A percentile compares a stretch with the other conserved stretches of the same genome.
phyloP scores from a whole-genome alignment of 73 alveolate species.

The Paramecium bursaria region DNA sequence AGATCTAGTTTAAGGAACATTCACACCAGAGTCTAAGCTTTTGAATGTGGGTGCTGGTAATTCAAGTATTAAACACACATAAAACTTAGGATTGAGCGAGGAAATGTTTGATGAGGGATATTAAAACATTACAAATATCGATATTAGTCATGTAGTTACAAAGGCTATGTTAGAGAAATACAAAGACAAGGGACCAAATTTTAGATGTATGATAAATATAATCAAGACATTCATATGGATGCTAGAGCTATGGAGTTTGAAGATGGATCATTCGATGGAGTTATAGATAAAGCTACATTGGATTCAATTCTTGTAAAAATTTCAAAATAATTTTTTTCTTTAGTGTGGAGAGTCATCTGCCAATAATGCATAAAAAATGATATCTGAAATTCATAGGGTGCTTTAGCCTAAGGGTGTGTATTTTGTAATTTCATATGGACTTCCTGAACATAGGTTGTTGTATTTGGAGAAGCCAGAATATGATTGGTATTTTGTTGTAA shows the following conservation, averaged over 20 bases:
- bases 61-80: constrained; percentile 73
- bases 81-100: constrained; percentile 88
- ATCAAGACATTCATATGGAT: constrained; percentile 84
- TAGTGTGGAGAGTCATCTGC: constrained; percentile 96
- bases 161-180: constrained; percentile 93
- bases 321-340: background rate
- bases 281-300: constrained; percentile 94
- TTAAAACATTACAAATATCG: constrained; percentile 92
- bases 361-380: constrained; percentile 91
- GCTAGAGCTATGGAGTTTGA: constrained; percentile 89
- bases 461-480: constrained; percentile 89
- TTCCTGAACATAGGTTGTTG: constrained; percentile 88
- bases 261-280: constrained; percentile 92
- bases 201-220: constrained; percentile 71
- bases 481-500: constrained; percentile 66
- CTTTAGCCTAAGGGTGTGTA: constrained; percentile 96
- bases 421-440: constrained; percentile 93
- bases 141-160: constrained; percentile 91
- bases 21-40: constrained; percentile 88
- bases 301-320: constrained; percentile 89
- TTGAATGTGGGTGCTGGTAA: constrained; percentile 97
- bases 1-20: constrained; percentile 89
- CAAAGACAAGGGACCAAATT: constrained; percentile 94
- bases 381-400: constrained; percentile 92
- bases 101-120: constrained; percentile 98